phyloP scores from a whole-genome alignment of 805 yeast genomes.

The Ogataea nitratoaversa region DNA sequence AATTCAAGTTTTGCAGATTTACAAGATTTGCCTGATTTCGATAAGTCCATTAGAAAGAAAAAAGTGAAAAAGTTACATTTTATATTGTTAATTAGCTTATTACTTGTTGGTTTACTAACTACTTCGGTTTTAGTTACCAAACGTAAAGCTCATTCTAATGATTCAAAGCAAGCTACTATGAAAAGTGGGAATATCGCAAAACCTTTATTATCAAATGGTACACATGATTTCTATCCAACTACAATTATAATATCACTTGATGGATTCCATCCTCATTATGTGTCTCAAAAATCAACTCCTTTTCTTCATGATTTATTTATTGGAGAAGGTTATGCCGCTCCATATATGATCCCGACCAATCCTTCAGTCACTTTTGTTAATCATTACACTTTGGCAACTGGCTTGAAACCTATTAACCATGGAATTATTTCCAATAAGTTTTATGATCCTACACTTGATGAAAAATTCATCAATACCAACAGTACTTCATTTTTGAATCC shows the following conservation, averaged over 20 bases:
- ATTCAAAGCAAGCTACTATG: no score
- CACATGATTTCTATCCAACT: slow-evolving; percentile 69
- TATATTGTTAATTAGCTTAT: slow-evolving; percentile 3
- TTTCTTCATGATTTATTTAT: slow-evolving; percentile 53
- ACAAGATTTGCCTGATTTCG: slow-evolving; percentile 6
- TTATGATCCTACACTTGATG: slow-evolving; percentile 52
- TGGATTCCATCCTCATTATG: slow-evolving; percentile 89
- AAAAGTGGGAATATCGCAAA: no score
- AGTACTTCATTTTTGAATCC: slow-evolving; percentile 48
- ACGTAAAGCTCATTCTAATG: slow-evolving; percentile 3
- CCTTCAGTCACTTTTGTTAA: slow-evolving; percentile 90
- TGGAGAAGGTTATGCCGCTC: slow-evolving; percentile 60
- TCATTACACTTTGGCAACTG: slow-evolving; percentile 89
- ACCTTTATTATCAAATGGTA: slow-evolving; percentile 48
- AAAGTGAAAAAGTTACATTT: slow-evolving; percentile 8
- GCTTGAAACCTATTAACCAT: slow-evolving; percentile 75
- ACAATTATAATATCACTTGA: slow-evolving; percentile 78
- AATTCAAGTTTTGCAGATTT: slow-evolving; percentile 20
- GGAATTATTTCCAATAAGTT: slow-evolving; percentile 86
- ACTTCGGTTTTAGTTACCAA: slow-evolving; percentile 5
- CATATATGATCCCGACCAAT: slow-evolving; percentile 82
- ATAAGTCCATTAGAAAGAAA: slow-evolving; percentile 2
- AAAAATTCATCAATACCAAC: slow-evolving; percentile 61
- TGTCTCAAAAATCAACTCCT: slow-evolving; percentile 66
- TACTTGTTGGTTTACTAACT: slow-evolving; percentile 7